These are phyloP conservation scores for Oxyria digyna DNA, from an alignment of 148 eudicot genomes.

Conservation along the genomic window DNA sequence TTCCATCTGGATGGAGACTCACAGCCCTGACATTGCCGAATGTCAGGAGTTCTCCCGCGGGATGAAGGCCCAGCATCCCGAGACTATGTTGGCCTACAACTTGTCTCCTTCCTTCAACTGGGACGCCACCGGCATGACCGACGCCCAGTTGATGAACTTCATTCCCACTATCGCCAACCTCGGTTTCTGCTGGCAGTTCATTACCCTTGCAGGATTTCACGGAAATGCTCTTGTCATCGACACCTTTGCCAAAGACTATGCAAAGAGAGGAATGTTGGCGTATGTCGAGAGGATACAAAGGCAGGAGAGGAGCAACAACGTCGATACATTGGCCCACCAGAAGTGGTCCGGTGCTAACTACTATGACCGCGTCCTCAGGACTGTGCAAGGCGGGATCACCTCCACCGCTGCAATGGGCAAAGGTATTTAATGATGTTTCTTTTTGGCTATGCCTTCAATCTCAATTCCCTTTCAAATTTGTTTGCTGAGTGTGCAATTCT, in stretches of 20 bases:
- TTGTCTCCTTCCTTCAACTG: slow-evolving; percentile 77
- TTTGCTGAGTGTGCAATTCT: no score
- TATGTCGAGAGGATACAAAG: slow-evolving; percentile 81
- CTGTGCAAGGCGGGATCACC: slow-evolving; percentile 84
- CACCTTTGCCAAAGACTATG: slow-evolving; percentile 63
- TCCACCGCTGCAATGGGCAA: slow-evolving; percentile 91
- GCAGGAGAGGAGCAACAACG: slow-evolving; percentile 54
- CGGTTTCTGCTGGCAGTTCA: slow-evolving; percentile 75
- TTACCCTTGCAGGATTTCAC: slow-evolving; percentile 73
- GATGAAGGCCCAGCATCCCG: slow-evolving; percentile 37
- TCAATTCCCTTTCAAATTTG: no score
- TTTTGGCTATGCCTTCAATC: no score
- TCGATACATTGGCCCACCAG: slow-evolving; percentile 74
- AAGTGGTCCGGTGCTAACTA: slow-evolving; percentile 91
- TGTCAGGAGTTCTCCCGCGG: slow-evolving; percentile 52
- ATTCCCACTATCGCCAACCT: slow-evolving; percentile 57
- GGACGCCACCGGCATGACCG: slow-evolving; percentile 73
- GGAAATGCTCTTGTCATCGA: slow-evolving; percentile 60
- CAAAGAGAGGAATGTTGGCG: slow-evolving; percentile 65
- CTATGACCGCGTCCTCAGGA: slow-evolving; percentile 64
- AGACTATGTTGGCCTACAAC: slow-evolving; percentile 64
- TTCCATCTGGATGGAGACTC: slow-evolving; percentile 75
- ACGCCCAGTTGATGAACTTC: slow-evolving; percentile 59
- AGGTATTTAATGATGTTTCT: no score
- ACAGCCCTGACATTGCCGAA: slow-evolving; percentile 49